phyloP scores from a whole-genome alignment of 2,329 filamentous ascomycete species.

The Claviceps sp. region DNA sequence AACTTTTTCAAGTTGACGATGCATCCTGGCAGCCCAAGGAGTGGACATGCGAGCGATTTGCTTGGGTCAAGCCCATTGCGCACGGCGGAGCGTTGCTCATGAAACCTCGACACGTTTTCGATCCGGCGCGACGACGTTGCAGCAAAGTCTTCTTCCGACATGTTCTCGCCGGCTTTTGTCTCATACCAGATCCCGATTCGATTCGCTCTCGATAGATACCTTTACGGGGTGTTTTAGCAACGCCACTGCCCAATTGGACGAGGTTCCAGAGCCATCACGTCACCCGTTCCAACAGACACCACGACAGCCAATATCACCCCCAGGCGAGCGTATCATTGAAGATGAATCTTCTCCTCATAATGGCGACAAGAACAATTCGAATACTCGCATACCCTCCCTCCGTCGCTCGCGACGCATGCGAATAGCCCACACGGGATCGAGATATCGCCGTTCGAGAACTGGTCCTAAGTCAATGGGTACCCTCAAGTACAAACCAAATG shows the following conservation, averaged over 20 bases:
- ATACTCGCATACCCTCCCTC: not conserved
- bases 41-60: slow-evolving; percentile 12
- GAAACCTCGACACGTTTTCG: not conserved
- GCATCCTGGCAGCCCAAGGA: not conserved
- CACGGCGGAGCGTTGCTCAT: slow-evolving; percentile 11
- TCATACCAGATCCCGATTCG: not conserved
- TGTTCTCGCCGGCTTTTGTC: not conserved
- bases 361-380: not conserved
- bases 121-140: not conserved
- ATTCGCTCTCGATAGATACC: not conserved
- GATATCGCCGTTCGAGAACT: not conserved
- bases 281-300: not conserved
- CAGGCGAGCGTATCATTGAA: not conserved
- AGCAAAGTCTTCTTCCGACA: not conserved
- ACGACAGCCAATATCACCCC: not conserved
- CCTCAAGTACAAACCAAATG: not conserved
- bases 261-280: not conserved
- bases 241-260: not conserved
- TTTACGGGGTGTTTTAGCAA: not conserved
- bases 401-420: too few species aligned
- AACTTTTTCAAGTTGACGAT: not conserved
- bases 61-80: slow-evolving; percentile 12
- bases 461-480: not conserved
- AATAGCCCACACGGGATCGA: too few species aligned
- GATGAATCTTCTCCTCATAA: not conserved